Percentiles rank a stretch among this genome's conserved stretches.
These are phyloP conservation scores for Purpureocillium lavendulum DNA, from an alignment of 2,329 filamentous ascomycete genomes.

Conservation along the genomic window DNA sequence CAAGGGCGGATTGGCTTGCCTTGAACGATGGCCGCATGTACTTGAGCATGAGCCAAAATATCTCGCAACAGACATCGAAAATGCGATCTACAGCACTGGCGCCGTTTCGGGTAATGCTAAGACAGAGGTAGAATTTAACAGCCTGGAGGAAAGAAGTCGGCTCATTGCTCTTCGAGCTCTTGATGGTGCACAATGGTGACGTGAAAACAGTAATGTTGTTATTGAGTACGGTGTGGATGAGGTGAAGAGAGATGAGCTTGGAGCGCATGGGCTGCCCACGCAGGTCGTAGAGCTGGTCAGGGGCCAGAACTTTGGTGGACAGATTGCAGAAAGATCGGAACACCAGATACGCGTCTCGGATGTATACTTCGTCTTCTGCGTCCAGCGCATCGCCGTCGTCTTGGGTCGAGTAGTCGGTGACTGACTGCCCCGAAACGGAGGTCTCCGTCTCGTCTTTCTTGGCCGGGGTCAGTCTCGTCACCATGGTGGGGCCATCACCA, in stretches of 20 bases:
- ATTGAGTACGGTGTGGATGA: constrained; percentile 91
- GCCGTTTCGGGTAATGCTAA: constrained; percentile 90
- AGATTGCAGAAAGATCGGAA: constrained; percentile 97
- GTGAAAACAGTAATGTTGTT: constrained; percentile 89
- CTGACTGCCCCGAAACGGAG: constrained; percentile 45
- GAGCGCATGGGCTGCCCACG: constrained; percentile 95
- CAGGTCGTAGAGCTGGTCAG: constrained; percentile 87
- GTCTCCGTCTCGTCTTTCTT: constrained; percentile 25
- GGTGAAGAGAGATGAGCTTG: constrained; percentile 88
- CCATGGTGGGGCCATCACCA: constrained; percentile 59
- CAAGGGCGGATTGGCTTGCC: constrained; percentile 35
- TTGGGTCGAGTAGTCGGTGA: constrained; percentile 43
- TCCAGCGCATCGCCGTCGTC: constrained; percentile 54
- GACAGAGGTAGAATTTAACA: constrained; percentile 91
- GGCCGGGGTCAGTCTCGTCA: constrained; percentile 49
- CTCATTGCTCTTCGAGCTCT: constrained; percentile 80
- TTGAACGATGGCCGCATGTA: constrained; percentile 91
- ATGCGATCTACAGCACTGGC: constrained; percentile 86
- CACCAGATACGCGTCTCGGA: constrained; percentile 93
- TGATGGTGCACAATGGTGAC: constrained; percentile 85
- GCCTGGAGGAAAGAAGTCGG: constrained; percentile 88
- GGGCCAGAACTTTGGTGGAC: constrained; percentile 81
- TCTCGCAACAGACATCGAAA: constrained; percentile 93
- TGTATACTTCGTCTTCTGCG: constrained; percentile 87
- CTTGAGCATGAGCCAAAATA: constrained; percentile 96